Evolutionary conservation across 441 rosid species (phyloP), one percentile per base, ranked within the genome.

Genomic region (Euphorbia celastroides): DNA sequence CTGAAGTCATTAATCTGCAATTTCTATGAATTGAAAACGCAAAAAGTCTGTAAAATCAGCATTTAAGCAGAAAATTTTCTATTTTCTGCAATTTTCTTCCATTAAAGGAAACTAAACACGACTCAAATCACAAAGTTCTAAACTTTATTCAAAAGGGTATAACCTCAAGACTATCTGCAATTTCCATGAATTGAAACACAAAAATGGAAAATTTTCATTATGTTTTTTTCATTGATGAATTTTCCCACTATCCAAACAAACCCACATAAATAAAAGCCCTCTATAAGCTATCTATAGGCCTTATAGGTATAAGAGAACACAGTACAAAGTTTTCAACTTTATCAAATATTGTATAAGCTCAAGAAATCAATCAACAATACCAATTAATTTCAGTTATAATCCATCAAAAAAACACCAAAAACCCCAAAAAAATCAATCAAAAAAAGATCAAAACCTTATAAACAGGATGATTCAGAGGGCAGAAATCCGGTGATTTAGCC

Each of bases 171-270:
- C 9, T 34, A 34, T 34, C 38, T 34, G 38, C 5, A 34, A 34
- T 34, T 34, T 34, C 38, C 9, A 34, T 34, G 38, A 34, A 34
- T 34, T 34, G 5, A 34, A 9, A 34, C 38, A 34, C 38, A 34
- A 34, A 34, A 34, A 3, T 34, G 38, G 27, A 42, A 50, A 67
- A 54, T 19, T 64, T 23, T 2, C 30, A 22, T 22, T 42, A 41
- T 62, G 12, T 62, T 58, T 14, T 42, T 62, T 66, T n/a, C 44
- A 16, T 27, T 56, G 16, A 7, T 7, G 69, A 3, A 23, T 64
- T 72, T 75, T 66, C 82, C 61, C 52, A 41, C 55, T 64, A 70
- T 62, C 71, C 64, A 66, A 75, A 60, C 68, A 76, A 70, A 74
- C 34, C 57, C 58, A 66, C 11, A 57, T 17, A 7, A 60, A 60